These are phyloP conservation scores for Fusarium sororula DNA, from an alignment of 2,329 filamentous ascomycete species.

Conservation along the genomic window DNA sequence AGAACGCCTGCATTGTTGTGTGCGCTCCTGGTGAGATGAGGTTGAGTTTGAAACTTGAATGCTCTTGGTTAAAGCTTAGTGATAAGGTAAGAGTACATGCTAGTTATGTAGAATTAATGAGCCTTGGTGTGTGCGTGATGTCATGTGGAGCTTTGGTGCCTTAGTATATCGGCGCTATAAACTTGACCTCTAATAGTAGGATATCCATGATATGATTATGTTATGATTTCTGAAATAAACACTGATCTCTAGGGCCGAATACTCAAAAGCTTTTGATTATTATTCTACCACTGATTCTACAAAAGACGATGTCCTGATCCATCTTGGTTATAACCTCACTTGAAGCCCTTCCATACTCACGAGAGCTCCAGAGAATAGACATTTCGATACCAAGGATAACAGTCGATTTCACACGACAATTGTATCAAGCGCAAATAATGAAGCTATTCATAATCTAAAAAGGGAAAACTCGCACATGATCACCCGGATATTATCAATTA, in stretches of 20 bases:
- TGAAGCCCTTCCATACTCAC: neutral
- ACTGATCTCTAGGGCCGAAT: too few relatives aligned
- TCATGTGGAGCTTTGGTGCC: conserved; percentile 35
- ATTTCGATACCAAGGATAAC: neutral
- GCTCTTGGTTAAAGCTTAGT: conserved; percentile 4
- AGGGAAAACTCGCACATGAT: conserved; percentile 31
- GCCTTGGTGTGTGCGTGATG: conserved; percentile 34
- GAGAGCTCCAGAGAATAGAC: neutral
- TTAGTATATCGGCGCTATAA: neutral
- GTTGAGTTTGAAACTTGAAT: neutral
- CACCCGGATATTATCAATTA: neutral
- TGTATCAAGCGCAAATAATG: neutral
- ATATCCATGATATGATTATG: neutral
- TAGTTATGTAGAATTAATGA: conserved; percentile 2
- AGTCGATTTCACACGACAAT: neutral
- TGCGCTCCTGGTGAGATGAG: neutral
- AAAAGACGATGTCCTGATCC: neutral
- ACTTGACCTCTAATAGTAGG: neutral
- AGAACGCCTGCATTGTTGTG: conserved; percentile 22
- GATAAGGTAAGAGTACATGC: neutral
- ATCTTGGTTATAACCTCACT: neutral
- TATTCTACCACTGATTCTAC: neutral
- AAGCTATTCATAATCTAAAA: conserved; percentile 5
- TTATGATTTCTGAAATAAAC: neutral
- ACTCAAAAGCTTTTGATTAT: neutral